A percentile compares a stretch with the other conserved stretches of the same genome.
Evolutionary conservation across 768 basidiomycete genomes (phyloP).

Genomic region (Ramaria sp.): DNA sequence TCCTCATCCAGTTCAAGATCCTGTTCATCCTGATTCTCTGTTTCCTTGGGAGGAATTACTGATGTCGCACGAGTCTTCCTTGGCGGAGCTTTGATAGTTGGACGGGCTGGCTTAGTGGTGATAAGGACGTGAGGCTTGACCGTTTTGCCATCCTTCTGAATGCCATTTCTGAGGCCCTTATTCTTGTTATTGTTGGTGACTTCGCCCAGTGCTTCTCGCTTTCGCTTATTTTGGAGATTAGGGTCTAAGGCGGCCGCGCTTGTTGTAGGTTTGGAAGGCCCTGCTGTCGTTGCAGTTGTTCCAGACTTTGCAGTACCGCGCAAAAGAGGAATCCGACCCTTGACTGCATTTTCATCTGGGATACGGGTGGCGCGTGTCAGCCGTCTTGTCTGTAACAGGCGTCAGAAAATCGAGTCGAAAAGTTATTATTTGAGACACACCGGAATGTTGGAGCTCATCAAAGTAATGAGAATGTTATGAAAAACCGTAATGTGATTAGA

Average conservation of each 20-base stretch:
- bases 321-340: slow-evolving; percentile 34
- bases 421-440: slow-evolving; percentile 19
- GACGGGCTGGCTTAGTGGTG: background rate
- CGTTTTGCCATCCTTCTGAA: slow-evolving; percentile 9
- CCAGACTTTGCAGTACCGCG: slow-evolving; percentile 31
- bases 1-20: slow-evolving; percentile 30
- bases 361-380: slow-evolving; percentile 40
- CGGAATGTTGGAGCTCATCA: slow-evolving; percentile 29
- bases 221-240: slow-evolving; percentile 50
- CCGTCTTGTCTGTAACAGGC: slow-evolving; percentile 44
- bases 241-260: slow-evolving; percentile 34
- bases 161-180: slow-evolving; percentile 7
- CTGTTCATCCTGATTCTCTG: slow-evolving; percentile 6
- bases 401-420: background rate
- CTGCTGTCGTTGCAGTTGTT: slow-evolving; percentile 41
- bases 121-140: slow-evolving; percentile 24
- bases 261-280: slow-evolving; percentile 28
- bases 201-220: slow-evolving; percentile 67
- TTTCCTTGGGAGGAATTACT: slow-evolving; percentile 10
- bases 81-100: slow-evolving; percentile 16
- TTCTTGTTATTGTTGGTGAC: slow-evolving; percentile 34
- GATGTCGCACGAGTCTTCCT: slow-evolving; percentile 43
- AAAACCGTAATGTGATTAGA: background rate
- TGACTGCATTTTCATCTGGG: slow-evolving; percentile 63
- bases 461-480: background rate